Evolutionary conservation across 495 filamentous ascomycete genomes (phyloP).

Genomic region (Cercophora samala): DNA sequence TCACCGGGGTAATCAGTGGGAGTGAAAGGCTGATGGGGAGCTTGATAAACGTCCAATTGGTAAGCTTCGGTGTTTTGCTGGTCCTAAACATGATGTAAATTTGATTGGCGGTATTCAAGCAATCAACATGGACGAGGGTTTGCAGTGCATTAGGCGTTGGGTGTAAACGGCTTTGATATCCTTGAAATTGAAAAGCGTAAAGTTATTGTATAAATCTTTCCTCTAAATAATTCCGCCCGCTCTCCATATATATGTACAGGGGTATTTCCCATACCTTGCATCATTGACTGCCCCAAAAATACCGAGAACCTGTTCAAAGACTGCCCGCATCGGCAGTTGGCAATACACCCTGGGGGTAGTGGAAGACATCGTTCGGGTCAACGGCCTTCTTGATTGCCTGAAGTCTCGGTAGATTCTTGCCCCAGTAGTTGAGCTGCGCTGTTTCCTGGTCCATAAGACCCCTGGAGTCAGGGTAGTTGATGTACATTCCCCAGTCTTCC

Average conservation of each 20-base stretch:
- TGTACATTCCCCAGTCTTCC: constrained; percentile 43
- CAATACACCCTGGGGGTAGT: constrained; percentile 49
- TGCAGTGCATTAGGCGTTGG: too few relatives aligned
- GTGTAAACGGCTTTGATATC: neutral
- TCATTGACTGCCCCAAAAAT: neutral
- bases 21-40: neutral
- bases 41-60: neutral
- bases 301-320: neutral
- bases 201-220: neutral
- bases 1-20: neutral
- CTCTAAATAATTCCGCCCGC: neutral
- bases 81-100: neutral
- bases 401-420: constrained; percentile 49
- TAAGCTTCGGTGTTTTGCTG: neutral
- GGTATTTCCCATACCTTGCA: neutral
- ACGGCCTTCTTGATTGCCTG: constrained; percentile 53
- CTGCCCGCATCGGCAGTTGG: constrained; percentile 13
- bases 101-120: too few relatives aligned
- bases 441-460: constrained; percentile 32
- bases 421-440: constrained; percentile 51
- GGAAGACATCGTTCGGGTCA: constrained; percentile 58
- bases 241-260: neutral
- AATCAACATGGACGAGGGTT: too few relatives aligned
- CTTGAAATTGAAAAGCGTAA: neutral
- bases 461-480: constrained; percentile 46